These are phyloP conservation scores for Pseudogymnoascus sp. DNA, from an alignment of 2,329 filamentous ascomycete species.

Conservation along the genomic window DNA sequence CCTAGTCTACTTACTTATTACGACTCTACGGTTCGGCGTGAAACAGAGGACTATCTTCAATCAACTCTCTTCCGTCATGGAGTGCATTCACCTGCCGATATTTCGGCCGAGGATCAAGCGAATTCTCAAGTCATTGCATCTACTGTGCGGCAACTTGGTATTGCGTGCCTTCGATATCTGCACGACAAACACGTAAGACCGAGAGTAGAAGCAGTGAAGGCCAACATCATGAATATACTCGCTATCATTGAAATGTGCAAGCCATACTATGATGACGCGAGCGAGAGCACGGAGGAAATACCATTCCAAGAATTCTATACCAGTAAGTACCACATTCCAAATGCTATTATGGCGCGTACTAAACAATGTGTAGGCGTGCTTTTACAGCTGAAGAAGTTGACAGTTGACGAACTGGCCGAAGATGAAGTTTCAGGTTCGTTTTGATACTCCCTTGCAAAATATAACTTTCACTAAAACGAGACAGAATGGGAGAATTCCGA, in stretches of 20 bases:
- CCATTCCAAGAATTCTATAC: slow-evolving; percentile 13
- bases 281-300: slow-evolving; percentile 16
- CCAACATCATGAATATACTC: slow-evolving; percentile 23
- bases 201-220: slow-evolving; percentile 23
- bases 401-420: slow-evolving; percentile 30
- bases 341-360: slow-evolving; percentile 3
- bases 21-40: slow-evolving; percentile 37
- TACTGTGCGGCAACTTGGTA: slow-evolving; percentile 21
- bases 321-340: slow-evolving; percentile 19
- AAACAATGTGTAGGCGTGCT: slow-evolving; percentile 23
- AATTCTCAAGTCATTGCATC: slow-evolving; percentile 15
- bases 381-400: slow-evolving; percentile 23
- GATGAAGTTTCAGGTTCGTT: slow-evolving; percentile 32
- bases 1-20: slow-evolving; percentile 45
- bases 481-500: slow-evolving; percentile 30
- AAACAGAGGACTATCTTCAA: slow-evolving; percentile 37
- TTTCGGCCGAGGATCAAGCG: slow-evolving; percentile 20
- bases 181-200: slow-evolving; percentile 24
- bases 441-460: neutral
- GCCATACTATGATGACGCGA: slow-evolving; percentile 20
- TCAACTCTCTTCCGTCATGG: slow-evolving; percentile 33
- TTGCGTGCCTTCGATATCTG: slow-evolving; percentile 26
- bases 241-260: slow-evolving; percentile 21
- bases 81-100: neutral
- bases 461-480: slow-evolving; percentile 9